A percentile compares a stretch with the other conserved stretches of the same genome.
phyloP scores from a whole-genome alignment of 1,139 yeast species.

The Scheffersomyces parashehatae region DNA sequence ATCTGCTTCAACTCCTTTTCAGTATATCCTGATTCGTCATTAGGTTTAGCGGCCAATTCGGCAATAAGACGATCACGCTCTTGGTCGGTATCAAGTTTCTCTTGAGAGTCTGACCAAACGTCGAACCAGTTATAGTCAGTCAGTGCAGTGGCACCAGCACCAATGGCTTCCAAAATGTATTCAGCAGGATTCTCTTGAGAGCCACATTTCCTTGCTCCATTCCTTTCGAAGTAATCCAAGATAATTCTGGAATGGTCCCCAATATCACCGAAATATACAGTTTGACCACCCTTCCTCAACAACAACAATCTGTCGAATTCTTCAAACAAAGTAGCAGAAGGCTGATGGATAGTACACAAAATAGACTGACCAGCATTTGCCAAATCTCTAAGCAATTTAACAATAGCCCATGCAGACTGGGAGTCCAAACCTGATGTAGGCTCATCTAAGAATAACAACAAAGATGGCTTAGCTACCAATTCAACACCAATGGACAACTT shows the following conservation, averaged over 20 bases:
- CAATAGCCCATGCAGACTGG: constrained; percentile 60
- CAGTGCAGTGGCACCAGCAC: constrained; percentile 67
- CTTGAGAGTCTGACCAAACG: constrained; percentile 45
- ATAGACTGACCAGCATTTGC: constrained; percentile 60
- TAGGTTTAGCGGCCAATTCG: constrained; percentile 11
- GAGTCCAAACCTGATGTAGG: constrained; percentile 64
- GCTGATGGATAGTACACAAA: constrained; percentile 60
- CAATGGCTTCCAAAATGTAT: constrained; percentile 62
- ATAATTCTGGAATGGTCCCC: constrained; percentile 32
- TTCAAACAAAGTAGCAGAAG: constrained; percentile 56
- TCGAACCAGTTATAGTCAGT: constrained; percentile 47
- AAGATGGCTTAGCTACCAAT: constrained; percentile 55
- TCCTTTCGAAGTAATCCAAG: constrained; percentile 9
- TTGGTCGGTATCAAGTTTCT: constrained; percentile 26
- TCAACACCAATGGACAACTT: constrained; percentile 67
- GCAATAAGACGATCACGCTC: constrained; percentile 19
- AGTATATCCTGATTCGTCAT: constrained; percentile 1
- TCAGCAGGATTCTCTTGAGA: constrained; percentile 61
- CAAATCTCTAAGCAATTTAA: constrained; percentile 48
- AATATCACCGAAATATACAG: constrained; percentile 69
- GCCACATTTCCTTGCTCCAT: constrained; percentile 12
- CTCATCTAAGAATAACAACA: constrained; percentile 55
- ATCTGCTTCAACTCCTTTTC: constrained; percentile 11
- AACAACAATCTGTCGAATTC: constrained; percentile 52
- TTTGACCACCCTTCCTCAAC: constrained; percentile 57